Percentiles rank a stretch among this genome's conserved stretches.
Conservation (phyloP, 2,329 filamentous ascomycete genomes). For the Fusarium chlamydosporum region DNA sequence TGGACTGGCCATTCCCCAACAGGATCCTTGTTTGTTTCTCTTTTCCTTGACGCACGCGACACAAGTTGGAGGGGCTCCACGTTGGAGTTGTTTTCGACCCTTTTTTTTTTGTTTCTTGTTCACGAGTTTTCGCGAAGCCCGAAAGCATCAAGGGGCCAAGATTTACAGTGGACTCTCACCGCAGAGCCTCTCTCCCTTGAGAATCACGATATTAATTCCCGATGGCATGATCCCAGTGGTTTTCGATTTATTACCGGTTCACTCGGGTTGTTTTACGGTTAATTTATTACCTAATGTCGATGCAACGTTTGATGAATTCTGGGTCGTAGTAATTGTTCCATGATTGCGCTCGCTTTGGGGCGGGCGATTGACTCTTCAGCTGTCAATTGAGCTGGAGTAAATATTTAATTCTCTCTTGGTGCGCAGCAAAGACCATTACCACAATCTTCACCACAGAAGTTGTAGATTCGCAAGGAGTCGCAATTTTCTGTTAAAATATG, state of each 20-base stretch:
- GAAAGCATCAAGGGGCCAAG: not conserved
- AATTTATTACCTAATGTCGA: not conserved
- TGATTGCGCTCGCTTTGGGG: not conserved
- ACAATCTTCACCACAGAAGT: not conserved
- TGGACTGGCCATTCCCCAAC: constrained; percentile 2
- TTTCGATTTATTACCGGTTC: not conserved
- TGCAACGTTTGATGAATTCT: constrained; percentile 1
- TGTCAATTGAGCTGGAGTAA: not conserved
- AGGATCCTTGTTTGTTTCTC: not conserved
- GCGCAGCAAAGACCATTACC: not conserved
- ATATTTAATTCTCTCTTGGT: not conserved
- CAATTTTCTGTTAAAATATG: too few relatives aligned
- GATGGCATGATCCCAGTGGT: not conserved
- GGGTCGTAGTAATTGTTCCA: too few relatives aligned
- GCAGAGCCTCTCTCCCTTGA: constrained; percentile 27
- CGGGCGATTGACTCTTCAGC: too few relatives aligned
- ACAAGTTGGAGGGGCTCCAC: constrained; percentile 11
- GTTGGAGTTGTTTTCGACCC: not conserved
- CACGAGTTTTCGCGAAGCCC: not conserved
- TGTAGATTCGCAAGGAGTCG: not conserved
- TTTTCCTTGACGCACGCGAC: not conserved
- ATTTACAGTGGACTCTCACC: not conserved
- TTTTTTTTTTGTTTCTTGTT: constrained; percentile 1
- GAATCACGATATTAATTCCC: constrained; percentile 15
- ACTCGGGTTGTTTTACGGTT: not conserved